phyloP scores from a whole-genome alignment of 202 grass and related monocot species.

The Setaria italica region DNA sequence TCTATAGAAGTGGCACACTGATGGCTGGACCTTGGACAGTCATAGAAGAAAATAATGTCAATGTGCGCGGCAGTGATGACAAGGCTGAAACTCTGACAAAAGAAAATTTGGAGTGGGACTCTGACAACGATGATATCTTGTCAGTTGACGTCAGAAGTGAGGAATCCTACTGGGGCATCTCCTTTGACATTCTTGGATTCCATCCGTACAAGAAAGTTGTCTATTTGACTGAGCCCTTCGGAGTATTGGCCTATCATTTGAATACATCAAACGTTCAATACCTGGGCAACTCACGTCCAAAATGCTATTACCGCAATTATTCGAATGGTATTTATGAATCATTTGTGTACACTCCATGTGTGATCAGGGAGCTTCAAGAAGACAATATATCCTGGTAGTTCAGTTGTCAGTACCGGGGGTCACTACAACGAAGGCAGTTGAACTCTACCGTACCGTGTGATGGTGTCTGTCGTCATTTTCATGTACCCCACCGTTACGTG shows the following conservation, averaged over 20 bases:
- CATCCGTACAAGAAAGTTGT: slow-evolving; percentile 22
- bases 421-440: too few relatives aligned
- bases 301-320: background rate
- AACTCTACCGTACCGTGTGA: too few relatives aligned
- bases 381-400: background rate
- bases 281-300: background rate
- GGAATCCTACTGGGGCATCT: accelerated
- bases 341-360: background rate
- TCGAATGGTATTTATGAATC: background rate
- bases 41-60: background rate
- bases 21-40: background rate
- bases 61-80: background rate
- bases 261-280: slow-evolving; percentile 3
- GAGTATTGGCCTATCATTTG: slow-evolving; percentile 3
- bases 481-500: too few relatives aligned
- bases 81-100: background rate
- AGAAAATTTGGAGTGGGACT: background rate
- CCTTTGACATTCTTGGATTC: slow-evolving; percentile 11
- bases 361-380: background rate
- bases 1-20: background rate
- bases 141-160: background rate
- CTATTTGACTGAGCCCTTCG: background rate
- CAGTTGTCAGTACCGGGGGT: too few relatives aligned
- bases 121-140: slow-evolving; percentile 13
- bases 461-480: too few relatives aligned